Base-by-base conservation (phyloP, 116 monocot genomes). In the Dioscorea cayenensis region DNA sequence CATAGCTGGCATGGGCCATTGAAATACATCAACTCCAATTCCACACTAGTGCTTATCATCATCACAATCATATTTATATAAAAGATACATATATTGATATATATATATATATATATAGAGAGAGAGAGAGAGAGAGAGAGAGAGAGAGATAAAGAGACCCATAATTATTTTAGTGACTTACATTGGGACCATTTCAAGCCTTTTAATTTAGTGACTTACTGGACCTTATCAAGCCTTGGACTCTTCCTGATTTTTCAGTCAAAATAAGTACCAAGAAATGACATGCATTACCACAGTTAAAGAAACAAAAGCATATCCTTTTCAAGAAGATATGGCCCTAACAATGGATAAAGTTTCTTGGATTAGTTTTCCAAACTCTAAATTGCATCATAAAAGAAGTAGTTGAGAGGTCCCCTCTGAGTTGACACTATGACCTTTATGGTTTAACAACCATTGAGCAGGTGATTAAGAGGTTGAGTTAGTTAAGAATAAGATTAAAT, bases 1-100 rank as follows among this genome's bases (percentile, higher is more conserved):
- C 18, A 48, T 22, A 67, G 67, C 67, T 67, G 67, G 67, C 67
- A 49, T 67, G 48, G 67, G 48, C 11, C 38, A 6, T 49, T 67
- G 66, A 66, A 35, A 66, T 21, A 4, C 67, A 49, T 43, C 67
- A 67, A 67, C 67, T 67, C 49, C 67, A 67, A 35, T 66, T 55
- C n/a, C 55, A 11, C 10, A 43, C 43, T 43, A 43, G 43, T 43
- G 43, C 55, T 55, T 55, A 18, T 55, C 55, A 18, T 55, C 16
- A 18, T 55, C 16, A 18, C 55, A 55, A 55, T 2, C 43, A 43
- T 43, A 43, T 43, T 10, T 43, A 43, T 32, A 32, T 32, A 32
- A 25, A 25, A 32, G 32, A 1, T 32, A 32, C 4, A 3, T 32
- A 32, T 3, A 32, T 32, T 1, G 1, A 3, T 32, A 32, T 32